These are phyloP conservation scores for Neurospora sp. DNA, from an alignment of 495 filamentous ascomycete species.

Conservation along the genomic window DNA sequence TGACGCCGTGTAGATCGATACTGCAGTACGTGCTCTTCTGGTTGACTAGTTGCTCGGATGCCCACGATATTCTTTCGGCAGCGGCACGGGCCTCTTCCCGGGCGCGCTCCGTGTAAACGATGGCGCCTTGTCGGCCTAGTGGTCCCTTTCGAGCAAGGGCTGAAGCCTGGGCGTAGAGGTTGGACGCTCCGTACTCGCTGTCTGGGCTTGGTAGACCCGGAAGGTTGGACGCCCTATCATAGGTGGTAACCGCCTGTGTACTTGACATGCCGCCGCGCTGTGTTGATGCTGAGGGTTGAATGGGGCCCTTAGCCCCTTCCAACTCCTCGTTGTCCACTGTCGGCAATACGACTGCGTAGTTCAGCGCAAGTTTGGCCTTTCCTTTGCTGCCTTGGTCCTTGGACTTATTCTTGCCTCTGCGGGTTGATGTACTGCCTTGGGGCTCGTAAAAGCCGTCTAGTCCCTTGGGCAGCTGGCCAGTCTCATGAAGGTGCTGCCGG, in stretches of 20 bases:
- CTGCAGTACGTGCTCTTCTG: conserved; percentile 42
- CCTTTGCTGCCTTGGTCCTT: not conserved
- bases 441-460: conserved; percentile 66
- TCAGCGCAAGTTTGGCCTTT: conserved; percentile 7
- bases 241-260: not conserved
- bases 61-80: conserved; percentile 12
- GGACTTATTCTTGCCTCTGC: conserved; percentile 33
- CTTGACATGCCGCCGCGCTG: not conserved
- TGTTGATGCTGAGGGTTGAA: not conserved
- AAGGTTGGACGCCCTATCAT: not conserved
- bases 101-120: conserved; percentile 26
- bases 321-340: conserved; percentile 12
- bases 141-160: conserved; percentile 28
- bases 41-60: conserved; percentile 52
- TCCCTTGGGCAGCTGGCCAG: conserved; percentile 51
- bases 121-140: conserved; percentile 27
- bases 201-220: not conserved
- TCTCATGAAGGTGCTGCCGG: conserved; percentile 57
- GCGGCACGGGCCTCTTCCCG: conserved; percentile 16
- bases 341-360: conserved; percentile 15
- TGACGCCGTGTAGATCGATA: conserved; percentile 79
- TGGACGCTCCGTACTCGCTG: conserved; percentile 2
- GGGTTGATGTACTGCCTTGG: conserved; percentile 24
- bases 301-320: conserved; percentile 16
- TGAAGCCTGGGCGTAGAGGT: conserved; percentile 18